Evolutionary conservation across 176 grass and related monocot species (phyloP), one percentile per base, ranked within the genome.

Genomic region (Eleusine indica): DNA sequence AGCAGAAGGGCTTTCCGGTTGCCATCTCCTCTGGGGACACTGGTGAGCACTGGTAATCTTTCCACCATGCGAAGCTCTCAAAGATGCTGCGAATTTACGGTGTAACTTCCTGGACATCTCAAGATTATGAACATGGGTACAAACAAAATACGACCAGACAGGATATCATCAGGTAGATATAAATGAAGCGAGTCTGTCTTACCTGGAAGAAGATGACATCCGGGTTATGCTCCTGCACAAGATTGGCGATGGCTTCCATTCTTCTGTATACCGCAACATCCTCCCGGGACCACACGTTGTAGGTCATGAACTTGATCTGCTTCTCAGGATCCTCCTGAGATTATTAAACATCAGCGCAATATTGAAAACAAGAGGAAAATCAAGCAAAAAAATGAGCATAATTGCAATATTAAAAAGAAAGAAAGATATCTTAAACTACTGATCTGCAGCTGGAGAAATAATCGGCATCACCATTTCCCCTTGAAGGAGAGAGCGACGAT

Each of bases 171-270:
- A 9, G 7, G 44, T 1, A 9, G 6, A 25, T 25, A 10, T 46
- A 10, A 9, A 41, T 41, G 4, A 41, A 41, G 40, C 5, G 40
- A 41, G 5, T 52, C 49, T 52, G 10, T 52, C 16, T 56, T 60
- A 80, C 78, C 46, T 70, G 78, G 44, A 85, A 85, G 82, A 76
- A 77, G 6, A 85, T 70, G 3, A 87, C 61, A n/a, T 82, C 78
- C 2, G 63, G 85, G 0, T 32, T 3, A 37, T 82, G 85, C 14
- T 70, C 5, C 51, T 70, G 6, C 16, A 82, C 28, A 17, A 82
- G 71, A 11, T 1, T 6, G 1, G 56, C 51, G 53, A 82, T 81
- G 52, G 71, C 78, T 30, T 37, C 1, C 63, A 82, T 87, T 40
- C 78, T 48, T 5, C 29, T 52, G 73, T 70, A 74, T 10, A 82